Conservation (phyloP, 305 asterid genomes). For the Fraxinus platypoda region DNA sequence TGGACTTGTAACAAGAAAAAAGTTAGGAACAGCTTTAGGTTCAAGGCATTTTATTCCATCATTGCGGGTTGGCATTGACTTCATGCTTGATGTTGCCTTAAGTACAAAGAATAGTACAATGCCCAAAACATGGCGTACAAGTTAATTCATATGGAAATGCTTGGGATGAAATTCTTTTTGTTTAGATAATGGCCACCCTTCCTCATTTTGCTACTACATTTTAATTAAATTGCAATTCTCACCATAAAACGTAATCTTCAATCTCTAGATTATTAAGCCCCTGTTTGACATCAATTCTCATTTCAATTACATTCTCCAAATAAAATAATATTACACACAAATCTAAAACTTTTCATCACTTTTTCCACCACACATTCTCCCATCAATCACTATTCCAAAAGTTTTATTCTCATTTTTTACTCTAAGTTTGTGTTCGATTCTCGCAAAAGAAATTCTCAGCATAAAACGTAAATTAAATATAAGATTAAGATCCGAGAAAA, state of each 20-base stretch:
- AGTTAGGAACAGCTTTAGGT: background rate
- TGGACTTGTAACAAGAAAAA: background rate
- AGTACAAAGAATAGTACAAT: constrained; percentile 6
- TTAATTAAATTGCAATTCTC: background rate
- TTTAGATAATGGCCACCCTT: background rate
- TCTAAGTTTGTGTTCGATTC: too few species aligned
- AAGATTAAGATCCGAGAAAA: background rate
- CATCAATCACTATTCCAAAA: too few species aligned
- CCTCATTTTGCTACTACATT: background rate
- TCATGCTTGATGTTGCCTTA: constrained; percentile 11
- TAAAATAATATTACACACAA: too few species aligned
- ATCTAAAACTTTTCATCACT: too few species aligned
- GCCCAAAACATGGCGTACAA: background rate
- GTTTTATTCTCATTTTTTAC: too few species aligned
- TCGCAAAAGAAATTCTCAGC: too few species aligned
- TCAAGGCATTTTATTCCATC: constrained; percentile 16
- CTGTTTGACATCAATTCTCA: too few species aligned
- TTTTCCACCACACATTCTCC: too few species aligned
- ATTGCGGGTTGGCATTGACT: constrained; percentile 2
- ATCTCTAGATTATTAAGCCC: too few species aligned
- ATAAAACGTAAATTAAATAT: too few species aligned
- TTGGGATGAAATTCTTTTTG: background rate
- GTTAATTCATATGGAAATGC: background rate
- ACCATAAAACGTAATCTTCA: background rate
- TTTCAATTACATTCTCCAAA: too few species aligned